Evolutionary conservation across 2,329 filamentous ascomycete genomes (phyloP).

Genomic region (Tolypocladium ovalisporum): DNA sequence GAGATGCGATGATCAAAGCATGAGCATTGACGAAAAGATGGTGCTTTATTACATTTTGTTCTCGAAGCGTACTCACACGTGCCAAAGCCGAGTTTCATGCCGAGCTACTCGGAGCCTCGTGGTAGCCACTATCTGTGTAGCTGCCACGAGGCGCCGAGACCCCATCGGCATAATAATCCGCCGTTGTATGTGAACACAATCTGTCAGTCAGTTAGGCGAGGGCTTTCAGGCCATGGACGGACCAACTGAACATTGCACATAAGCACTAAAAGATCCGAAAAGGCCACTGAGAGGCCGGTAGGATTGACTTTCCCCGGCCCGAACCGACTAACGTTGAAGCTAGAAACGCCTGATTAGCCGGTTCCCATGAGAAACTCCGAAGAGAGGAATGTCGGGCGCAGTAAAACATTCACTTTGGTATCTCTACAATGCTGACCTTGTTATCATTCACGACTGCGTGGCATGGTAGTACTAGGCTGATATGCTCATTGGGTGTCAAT

Average conservation of each 20-base stretch:
- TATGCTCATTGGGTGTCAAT: no score
- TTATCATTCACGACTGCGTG: neutral
- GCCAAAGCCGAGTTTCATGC: neutral
- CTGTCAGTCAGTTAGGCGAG: no score
- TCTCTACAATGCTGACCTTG: no score
- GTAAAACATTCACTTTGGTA: neutral
- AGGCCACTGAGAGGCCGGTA: neutral
- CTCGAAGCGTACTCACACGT: neutral
- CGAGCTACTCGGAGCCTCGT: neutral
- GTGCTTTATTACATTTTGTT: neutral
- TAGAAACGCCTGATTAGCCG: neutral
- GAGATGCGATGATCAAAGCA: neutral
- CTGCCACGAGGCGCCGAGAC: neutral
- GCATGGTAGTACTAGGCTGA: no score
- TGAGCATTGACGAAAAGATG: neutral
- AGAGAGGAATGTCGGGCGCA: no score
- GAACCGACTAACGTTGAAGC: neutral
- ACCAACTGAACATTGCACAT: neutral
- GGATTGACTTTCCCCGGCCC: neutral
- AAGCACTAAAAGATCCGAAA: neutral
- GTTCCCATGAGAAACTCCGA: neutral
- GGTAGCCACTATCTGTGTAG: neutral
- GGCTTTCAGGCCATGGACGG: neutral
- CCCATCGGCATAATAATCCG: neutral
- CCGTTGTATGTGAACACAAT: neutral